phyloP scores from a whole-genome alignment of 2,329 filamentous ascomycete species.

The Aureobasidium pullulans region DNA sequence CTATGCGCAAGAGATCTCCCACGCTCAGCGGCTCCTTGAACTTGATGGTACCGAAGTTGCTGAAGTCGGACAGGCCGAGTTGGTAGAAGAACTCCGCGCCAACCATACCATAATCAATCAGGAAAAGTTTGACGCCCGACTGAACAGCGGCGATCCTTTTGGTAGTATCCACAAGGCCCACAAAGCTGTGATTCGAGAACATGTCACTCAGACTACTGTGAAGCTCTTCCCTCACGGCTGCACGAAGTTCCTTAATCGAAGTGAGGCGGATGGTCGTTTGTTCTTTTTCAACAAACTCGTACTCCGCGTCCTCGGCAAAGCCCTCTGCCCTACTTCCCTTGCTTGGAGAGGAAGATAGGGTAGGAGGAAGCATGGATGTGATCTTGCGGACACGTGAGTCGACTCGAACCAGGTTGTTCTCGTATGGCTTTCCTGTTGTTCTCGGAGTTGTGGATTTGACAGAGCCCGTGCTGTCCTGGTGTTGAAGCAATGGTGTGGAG shows the following conservation, averaged over 20 bases:
- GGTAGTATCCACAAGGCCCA: constrained; percentile 82
- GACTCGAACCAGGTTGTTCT: constrained; percentile 85
- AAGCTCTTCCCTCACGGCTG: constrained; percentile 70
- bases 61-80: constrained; percentile 87
- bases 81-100: constrained; percentile 92
- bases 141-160: constrained; percentile 89
- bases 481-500: constrained; percentile 26
- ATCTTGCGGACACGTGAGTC: constrained; percentile 88
- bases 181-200: constrained; percentile 82
- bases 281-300: constrained; percentile 64
- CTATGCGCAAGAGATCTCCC: constrained; percentile 62
- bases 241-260: constrained; percentile 79
- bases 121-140: constrained; percentile 81
- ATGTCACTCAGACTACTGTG: constrained; percentile 82
- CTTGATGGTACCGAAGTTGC: constrained; percentile 80
- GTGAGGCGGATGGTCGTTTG: constrained; percentile 64
- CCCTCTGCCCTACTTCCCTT: constrained; percentile 22
- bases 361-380: constrained; percentile 81
- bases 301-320: constrained; percentile 51
- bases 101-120: constrained; percentile 85
- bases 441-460: constrained; percentile 26
- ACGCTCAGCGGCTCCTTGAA: constrained; percentile 72
- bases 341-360: constrained; percentile 32
- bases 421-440: constrained; percentile 52
- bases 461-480: constrained; percentile 28